Base-by-base conservation (phyloP, 2,329 filamentous ascomycete species). In the Juglanconis juglandina region DNA sequence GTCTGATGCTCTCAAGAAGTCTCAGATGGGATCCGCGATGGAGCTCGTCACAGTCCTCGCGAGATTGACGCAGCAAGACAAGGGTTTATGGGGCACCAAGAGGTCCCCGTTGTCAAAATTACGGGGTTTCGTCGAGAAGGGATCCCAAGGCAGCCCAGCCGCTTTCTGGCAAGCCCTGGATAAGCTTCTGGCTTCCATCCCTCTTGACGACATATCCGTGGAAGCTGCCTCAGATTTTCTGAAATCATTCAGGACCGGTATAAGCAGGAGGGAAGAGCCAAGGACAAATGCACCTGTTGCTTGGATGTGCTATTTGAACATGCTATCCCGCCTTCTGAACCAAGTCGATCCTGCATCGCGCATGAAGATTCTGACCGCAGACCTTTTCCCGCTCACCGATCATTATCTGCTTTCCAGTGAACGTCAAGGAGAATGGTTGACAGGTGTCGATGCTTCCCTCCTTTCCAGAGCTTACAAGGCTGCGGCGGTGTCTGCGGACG, bases 81-180 rank as follows among this genome's bases (percentile, higher is more conserved):
- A 91, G 1, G 81, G 86, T 14, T 78, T 93, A 9, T 99, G 95
- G 95, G 88, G 86, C 1, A 79, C 82, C n/a, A 83, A 85, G 64
- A 84, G 81, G 59, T 75, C 82, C 1, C 79, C 84, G 0, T 66
- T 83, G 1, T 76, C 77, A 4, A 76, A 88, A 30, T 73, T 99
- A 4, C 82, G 84, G 53, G 78, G 86, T 8, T 95, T 96, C 66
- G 77, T 98, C 6, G 87, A 90, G 63, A 90, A 87, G 67, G 94
- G 95, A 3, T 96, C 94, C 0, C 91, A 97, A 68, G 85, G 87
- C n/a, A 89, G 89, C 3, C 79, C 85, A 0, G 75, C 81, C 3
- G 82, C 81, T 9, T 96, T 88, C 69, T 99, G 95, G 95, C 74
- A 80, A 33, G 84, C 83, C 14, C 71, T 96, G 37, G 79, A 82